phyloP scores from a whole-genome alignment of 2,329 filamentous ascomycete genomes.

The Stemphylium vesicarium region DNA sequence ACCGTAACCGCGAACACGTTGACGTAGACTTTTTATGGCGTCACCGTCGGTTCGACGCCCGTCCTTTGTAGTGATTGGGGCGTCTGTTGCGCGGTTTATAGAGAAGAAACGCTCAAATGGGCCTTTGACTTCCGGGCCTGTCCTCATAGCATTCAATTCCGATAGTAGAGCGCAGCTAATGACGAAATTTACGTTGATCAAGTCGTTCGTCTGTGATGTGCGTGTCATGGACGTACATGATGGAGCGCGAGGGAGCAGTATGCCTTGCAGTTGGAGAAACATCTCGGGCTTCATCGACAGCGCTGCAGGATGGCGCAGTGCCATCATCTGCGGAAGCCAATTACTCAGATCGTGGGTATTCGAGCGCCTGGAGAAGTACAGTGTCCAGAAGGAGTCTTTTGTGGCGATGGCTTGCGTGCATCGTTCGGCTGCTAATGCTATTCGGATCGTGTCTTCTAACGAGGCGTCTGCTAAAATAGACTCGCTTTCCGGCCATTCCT shows the following conservation, averaged over 20 bases:
- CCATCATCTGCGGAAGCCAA: constrained; percentile 32
- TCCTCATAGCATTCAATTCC: constrained; percentile 2
- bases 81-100: neutral
- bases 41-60: too few relatives aligned
- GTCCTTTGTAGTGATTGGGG: neutral
- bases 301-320: constrained; percentile 22
- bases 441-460: constrained; percentile 17
- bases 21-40: neutral
- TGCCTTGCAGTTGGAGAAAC: constrained; percentile 20
- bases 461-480: constrained; percentile 5
- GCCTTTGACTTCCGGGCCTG: neutral
- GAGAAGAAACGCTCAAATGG: neutral
- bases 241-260: constrained; percentile 6
- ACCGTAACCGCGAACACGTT: constrained; percentile 13
- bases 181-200: constrained; percentile 24
- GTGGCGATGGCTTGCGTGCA: neutral
- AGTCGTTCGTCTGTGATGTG: constrained; percentile 7
- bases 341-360: constrained; percentile 13
- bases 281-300: constrained; percentile 13
- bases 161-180: constrained; percentile 20
- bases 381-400: neutral
- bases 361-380: neutral
- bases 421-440: constrained; percentile 25
- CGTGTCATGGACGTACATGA: neutral
- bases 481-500: constrained; percentile 17